phyloP scores from a whole-genome alignment of 805 yeast species.

The Ogataea neopini region DNA sequence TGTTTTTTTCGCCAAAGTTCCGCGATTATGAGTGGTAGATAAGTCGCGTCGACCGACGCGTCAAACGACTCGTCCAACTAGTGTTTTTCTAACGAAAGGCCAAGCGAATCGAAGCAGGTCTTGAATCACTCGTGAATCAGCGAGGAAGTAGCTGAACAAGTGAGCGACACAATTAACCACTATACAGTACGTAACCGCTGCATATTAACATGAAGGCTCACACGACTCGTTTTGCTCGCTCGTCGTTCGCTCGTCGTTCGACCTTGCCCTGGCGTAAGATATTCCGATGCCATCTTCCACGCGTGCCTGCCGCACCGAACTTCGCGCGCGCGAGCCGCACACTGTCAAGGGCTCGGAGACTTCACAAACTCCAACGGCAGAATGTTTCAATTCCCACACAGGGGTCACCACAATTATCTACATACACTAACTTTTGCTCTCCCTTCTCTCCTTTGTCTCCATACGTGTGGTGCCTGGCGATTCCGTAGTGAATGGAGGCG shows the following conservation, averaged over 20 bases:
- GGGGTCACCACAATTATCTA: neutral
- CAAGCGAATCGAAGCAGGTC: too few relatives aligned
- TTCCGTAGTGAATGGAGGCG: neutral
- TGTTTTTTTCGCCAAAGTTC: neutral
- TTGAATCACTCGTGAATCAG: too few relatives aligned
- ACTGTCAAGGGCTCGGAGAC: neutral
- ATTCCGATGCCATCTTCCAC: neutral
- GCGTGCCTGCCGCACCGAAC: constrained; percentile 10
- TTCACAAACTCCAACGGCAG: neutral
- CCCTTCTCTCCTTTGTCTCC: neutral
- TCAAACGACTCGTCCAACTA: too few relatives aligned
- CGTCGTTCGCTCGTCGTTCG: neutral
- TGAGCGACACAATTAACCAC: too few relatives aligned
- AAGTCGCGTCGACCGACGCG: neutral
- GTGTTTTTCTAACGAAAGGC: too few relatives aligned
- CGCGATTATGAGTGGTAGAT: neutral
- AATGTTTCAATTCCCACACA: neutral
- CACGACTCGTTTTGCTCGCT: neutral
- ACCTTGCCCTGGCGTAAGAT: neutral
- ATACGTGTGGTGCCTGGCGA: neutral
- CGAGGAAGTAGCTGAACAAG: too few relatives aligned
- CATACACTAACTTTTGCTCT: neutral
- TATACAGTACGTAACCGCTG: too few relatives aligned
- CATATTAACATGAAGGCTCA: too few relatives aligned
- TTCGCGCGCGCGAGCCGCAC: constrained; percentile 3